phyloP scores from a whole-genome alignment of 306 rosid species.

The Fragaria vesca region DNA sequence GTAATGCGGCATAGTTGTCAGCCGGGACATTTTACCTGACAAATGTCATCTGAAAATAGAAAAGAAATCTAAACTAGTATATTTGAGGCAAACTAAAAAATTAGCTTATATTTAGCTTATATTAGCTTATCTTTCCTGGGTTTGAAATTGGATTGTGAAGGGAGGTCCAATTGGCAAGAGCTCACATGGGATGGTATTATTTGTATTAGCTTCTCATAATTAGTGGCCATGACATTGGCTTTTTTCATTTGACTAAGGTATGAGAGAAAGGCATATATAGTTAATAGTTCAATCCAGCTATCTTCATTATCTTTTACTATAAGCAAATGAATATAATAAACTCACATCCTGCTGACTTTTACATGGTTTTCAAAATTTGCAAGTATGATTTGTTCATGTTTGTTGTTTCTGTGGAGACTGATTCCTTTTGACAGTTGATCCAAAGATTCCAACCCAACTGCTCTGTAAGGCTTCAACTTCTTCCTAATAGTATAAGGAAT shows the following conservation, averaged over 20 bases:
- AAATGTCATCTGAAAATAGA: neutral
- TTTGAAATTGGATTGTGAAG: neutral
- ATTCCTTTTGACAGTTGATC: neutral
- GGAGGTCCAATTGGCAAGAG: neutral
- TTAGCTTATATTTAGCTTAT: neutral
- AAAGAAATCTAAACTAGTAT: too few species aligned
- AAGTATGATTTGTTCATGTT: neutral
- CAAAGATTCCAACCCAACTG: neutral
- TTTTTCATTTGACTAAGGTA: neutral
- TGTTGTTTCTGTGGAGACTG: neutral
- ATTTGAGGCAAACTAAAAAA: neutral
- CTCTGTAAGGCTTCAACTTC: neutral
- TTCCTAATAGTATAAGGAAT: neutral
- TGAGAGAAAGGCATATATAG: neutral
- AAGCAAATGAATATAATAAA: neutral
- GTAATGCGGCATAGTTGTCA: constrained; percentile 22
- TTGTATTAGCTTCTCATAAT: constrained; percentile 25
- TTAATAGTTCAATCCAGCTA: constrained; percentile 19
- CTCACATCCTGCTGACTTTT: neutral
- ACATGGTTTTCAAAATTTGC: neutral
- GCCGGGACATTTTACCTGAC: constrained; percentile 18
- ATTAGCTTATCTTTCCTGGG: neutral
- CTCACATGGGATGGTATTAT: constrained; percentile 34
- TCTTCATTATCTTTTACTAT: neutral
- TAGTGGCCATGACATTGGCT: constrained; percentile 50